Evolutionary conservation across 2,329 filamentous ascomycete species (phyloP).

Genomic region (Fusarium haematococcum): DNA sequence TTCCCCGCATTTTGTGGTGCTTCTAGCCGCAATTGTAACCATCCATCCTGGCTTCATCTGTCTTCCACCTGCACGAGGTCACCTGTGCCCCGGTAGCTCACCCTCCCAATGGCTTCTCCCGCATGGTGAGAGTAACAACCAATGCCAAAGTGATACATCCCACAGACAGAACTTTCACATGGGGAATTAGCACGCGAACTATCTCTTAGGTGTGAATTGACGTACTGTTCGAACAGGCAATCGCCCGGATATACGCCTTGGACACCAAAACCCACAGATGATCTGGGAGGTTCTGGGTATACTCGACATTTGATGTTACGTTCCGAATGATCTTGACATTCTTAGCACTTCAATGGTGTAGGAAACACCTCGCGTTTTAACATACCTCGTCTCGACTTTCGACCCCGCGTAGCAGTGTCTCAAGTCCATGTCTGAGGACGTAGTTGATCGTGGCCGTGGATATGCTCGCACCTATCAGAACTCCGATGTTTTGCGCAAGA

Average conservation of each 20-base stretch:
- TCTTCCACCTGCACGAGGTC: not conserved
- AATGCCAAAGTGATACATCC: not conserved
- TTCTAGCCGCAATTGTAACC: not conserved
- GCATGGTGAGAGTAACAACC: not conserved
- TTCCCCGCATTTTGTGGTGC: not conserved
- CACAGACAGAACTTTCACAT: not conserved
- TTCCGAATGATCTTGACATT: not conserved
- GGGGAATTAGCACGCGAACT: fast-evolving
- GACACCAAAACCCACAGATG: not conserved
- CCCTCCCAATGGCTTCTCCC: not conserved
- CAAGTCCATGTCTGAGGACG: not conserved
- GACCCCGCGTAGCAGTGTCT: fast-evolving
- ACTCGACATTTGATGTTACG: not conserved
- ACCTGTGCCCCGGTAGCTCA: not conserved
- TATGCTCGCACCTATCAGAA: not conserved
- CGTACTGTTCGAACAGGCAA: not conserved
- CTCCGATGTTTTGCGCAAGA: not conserved
- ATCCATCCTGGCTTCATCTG: not conserved
- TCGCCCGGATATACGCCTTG: not conserved
- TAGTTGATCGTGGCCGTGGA: not conserved
- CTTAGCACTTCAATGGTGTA: not conserved
- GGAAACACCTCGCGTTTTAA: not conserved
- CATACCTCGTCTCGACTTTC: not conserved
- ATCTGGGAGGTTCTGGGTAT: not conserved
- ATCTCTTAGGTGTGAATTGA: not conserved